These are phyloP conservation scores for Aureobasidium sp. DNA, from an alignment of 2,329 filamentous ascomycete genomes.

Conservation along the genomic window DNA sequence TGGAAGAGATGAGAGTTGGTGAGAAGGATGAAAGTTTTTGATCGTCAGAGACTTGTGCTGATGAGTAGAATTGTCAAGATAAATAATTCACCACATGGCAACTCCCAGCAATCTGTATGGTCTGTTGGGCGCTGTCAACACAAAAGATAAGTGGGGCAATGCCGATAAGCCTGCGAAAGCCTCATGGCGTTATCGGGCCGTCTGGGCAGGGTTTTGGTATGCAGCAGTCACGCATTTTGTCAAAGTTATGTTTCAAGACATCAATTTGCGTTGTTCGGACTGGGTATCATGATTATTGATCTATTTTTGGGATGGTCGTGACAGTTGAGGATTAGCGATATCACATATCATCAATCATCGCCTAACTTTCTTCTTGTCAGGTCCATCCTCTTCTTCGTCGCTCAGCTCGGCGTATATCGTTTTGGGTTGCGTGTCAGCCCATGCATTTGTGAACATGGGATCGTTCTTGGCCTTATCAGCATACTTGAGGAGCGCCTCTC, in stretches of 20 bases:
- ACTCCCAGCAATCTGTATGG: constrained; percentile 10
- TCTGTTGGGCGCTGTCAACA: constrained; percentile 10
- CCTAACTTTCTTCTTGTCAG: constrained; percentile 51
- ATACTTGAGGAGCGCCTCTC: constrained; percentile 90
- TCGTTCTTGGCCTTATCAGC: constrained; percentile 88
- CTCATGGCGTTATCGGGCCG: constrained; percentile 9
- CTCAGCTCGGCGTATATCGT: constrained; percentile 85
- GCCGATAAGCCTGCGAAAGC: constrained; percentile 5
- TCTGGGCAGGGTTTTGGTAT: constrained; percentile 3
- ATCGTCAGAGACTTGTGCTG: neutral
- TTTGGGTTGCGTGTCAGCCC: constrained; percentile 83
- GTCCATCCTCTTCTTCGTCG: constrained; percentile 67
- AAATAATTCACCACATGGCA: constrained; percentile 2
- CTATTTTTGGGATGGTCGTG: neutral
- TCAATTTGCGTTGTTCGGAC: neutral
- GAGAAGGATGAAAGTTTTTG: neutral
- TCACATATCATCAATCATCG: neutral
- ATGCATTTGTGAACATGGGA: constrained; percentile 89
- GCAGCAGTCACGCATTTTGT: constrained; percentile 3
- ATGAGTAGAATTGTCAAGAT: neutral
- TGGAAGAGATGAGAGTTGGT: neutral
- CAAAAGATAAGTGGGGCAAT: constrained; percentile 7
- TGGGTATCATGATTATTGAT: constrained; percentile 1
- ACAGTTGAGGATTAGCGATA: neutral
- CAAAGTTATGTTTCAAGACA: neutral